Evolutionary conservation across 345 rosid genomes (phyloP).

Genomic region (Corymbia maculata): DNA sequence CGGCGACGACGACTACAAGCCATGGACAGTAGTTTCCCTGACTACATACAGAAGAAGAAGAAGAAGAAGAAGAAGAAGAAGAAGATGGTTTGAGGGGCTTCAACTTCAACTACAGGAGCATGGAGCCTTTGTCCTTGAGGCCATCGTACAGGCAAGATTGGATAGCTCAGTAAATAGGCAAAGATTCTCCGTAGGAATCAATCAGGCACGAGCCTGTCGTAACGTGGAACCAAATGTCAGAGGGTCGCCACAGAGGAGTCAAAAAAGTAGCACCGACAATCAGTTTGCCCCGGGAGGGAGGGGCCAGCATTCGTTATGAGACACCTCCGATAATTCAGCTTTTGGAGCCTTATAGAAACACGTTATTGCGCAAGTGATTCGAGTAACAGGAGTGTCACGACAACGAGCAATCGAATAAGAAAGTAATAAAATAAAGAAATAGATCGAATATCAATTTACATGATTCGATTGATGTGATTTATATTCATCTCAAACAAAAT

Average conservation of each 20-base stretch:
- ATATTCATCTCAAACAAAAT: not conserved
- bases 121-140: not conserved
- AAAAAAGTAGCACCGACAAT: not conserved
- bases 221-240: not conserved
- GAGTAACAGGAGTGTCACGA: not conserved
- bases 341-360: not conserved
- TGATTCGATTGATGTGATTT: fast-evolving
- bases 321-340: not conserved
- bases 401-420: not conserved
- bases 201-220: not conserved
- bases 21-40: not conserved
- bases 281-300: not conserved
- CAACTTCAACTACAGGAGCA: not conserved
- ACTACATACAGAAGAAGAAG: not conserved
- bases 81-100: not conserved
- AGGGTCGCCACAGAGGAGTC: not conserved
- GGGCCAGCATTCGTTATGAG: not conserved
- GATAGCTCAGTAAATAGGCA: not conserved
- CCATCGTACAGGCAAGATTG: not conserved
- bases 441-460: not conserved
- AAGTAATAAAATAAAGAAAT: too few species aligned
- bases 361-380: not conserved
- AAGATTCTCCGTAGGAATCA: not conserved
- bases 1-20: not conserved
- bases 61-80: not conserved